Evolutionary conservation across 306 rosid genomes (phyloP).

Genomic region (Trifolium fragiferum): DNA sequence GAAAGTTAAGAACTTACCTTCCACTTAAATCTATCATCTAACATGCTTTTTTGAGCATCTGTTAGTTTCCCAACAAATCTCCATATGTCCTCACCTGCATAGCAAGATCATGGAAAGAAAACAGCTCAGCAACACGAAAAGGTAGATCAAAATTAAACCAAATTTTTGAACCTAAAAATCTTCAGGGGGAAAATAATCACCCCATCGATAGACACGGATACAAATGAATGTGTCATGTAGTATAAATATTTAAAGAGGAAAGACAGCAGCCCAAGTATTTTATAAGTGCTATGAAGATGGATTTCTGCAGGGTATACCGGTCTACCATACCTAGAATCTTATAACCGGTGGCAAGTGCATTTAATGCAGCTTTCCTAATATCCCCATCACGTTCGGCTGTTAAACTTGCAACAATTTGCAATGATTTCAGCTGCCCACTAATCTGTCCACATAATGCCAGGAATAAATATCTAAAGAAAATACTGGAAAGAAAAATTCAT

Average conservation of each 20-base stretch:
- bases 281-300: background rate
- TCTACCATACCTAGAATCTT: constrained; percentile 89
- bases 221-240: background rate
- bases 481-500: constrained; percentile 10
- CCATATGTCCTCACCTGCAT: constrained; percentile 96
- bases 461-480: constrained; percentile 36
- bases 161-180: constrained; percentile 10
- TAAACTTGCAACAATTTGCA: constrained; percentile 96
- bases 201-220: constrained; percentile 24
- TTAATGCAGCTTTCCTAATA: constrained; percentile 93
- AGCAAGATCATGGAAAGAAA: constrained; percentile 14
- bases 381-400: constrained; percentile 98
- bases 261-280: background rate
- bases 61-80: constrained; percentile 93
- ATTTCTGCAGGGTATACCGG: constrained; percentile 34
- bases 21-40: constrained; percentile 98
- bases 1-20: constrained; percentile 59
- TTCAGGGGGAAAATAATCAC: background rate
- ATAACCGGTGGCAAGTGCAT: constrained; percentile 93
- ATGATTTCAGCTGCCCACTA: constrained; percentile 86
- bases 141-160: constrained; percentile 16
- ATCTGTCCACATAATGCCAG: constrained; percentile 56
- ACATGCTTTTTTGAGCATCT: constrained; percentile 97
- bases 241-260: constrained; percentile 3
- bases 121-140: constrained; percentile 20